Base-by-base conservation (phyloP, 1,284 basidiomycete species). In the Volvariella surrecta region DNA sequence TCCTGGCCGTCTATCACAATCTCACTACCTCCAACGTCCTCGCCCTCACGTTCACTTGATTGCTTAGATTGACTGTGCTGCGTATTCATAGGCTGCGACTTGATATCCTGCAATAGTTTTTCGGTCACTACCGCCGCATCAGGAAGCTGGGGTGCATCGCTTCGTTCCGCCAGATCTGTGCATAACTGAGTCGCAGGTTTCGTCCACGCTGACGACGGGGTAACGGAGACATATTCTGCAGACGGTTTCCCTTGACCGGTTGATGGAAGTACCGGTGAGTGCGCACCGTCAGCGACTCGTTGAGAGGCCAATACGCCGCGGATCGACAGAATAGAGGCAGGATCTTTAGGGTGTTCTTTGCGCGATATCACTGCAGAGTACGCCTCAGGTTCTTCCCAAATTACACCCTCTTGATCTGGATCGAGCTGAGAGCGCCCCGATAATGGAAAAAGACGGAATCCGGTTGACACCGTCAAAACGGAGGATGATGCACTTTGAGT, bases 301-400 rank as follows among this genome's bases (percentile, higher is more conserved):
- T 73, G 74, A 45, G 74, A 71, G 13, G 78, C 65, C 3, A 84
- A 60, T 6, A 82, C 79, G 37, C 81, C 79, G 1, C 77, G 66
- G 10, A 84, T 61, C 0, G 74, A 72, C 3, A 81, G 59, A 10
- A 83, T 51, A 1, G 73, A 70, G 0, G 76, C 67, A 0, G 71
- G 64, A 50, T 84, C 81, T 20, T 72, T 67, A 0, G 77, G 72
- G 51, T 81, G 71, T 46, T 80, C 76, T 53, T 79, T 81, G 11
- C 82, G 64, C 24, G 66, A 70, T 46, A 83, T 74, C 8, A 75
- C 67, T 0, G 78, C 70, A 2, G 76, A 76, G 50, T 69, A 80
- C 3, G 67, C 50, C 50, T 84, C 82, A 0, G 74, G 68, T 47
- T 79, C 75, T 44, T 76, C 68, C 79, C 79, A 82, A 1, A 73